Evolutionary conservation across 2,329 filamentous ascomycete species (phyloP).

Genomic region (Paraconiothyrium sp.): DNA sequence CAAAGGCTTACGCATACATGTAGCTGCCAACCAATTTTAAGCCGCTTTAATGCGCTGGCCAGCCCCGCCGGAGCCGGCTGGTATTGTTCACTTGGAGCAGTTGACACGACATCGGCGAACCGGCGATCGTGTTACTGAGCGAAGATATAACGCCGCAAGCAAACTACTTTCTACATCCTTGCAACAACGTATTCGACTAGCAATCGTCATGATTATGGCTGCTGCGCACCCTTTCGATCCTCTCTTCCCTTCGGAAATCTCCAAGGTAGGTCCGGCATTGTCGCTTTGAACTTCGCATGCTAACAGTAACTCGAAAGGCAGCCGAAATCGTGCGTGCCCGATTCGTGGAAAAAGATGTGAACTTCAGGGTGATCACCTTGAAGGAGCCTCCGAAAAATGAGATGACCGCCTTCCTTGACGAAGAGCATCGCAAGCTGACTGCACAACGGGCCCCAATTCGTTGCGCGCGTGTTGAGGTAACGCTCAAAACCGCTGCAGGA

Average conservation of each 20-base stretch:
- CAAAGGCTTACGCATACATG: constrained; percentile 6
- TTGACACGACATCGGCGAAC: background rate
- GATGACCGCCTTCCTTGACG: constrained; percentile 58
- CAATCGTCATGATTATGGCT: background rate
- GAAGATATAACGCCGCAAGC: constrained; percentile 1
- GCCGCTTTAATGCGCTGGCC: background rate
- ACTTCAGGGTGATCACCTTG: constrained; percentile 62
- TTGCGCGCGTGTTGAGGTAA: constrained; percentile 49
- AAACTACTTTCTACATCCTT: background rate
- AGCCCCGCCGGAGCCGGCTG: background rate
- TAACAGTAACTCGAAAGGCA: background rate
- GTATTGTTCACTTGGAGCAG: background rate
- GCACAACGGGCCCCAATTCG: constrained; percentile 45
- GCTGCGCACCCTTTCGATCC: background rate
- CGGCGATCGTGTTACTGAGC: background rate
- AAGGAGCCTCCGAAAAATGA: constrained; percentile 61
- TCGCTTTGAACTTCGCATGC: background rate
- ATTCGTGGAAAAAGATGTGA: background rate
- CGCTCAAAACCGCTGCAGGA: constrained; percentile 29
- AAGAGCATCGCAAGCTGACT: constrained; percentile 47
- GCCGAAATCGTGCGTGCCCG: constrained; percentile 4
- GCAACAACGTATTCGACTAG: too few species aligned
- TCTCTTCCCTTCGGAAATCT: constrained; percentile 7
- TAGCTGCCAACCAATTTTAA: background rate
- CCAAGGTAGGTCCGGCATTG: background rate